These are phyloP conservation scores for Bolboschoenus planiculmis DNA, from an alignment of 176 grass and related monocot genomes.

Conservation along the genomic window DNA sequence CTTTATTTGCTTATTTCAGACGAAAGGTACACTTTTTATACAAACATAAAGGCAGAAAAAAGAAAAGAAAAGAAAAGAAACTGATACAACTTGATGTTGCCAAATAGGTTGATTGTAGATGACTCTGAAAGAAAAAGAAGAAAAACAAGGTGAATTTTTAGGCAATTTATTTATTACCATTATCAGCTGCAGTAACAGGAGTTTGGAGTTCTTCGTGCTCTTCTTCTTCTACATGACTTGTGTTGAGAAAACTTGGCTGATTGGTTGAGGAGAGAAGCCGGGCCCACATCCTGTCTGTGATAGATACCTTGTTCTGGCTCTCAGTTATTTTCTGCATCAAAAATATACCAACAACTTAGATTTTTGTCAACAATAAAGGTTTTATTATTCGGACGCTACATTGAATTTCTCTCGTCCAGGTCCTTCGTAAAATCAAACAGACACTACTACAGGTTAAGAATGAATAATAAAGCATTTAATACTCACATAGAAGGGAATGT, in stretches of 20 bases:
- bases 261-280: slow-evolving; percentile 88
- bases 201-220: slow-evolving; percentile 32
- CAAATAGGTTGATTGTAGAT: slow-evolving; percentile 1
- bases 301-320: slow-evolving; percentile 64
- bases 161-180: slow-evolving; percentile 12
- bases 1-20: slow-evolving; percentile 17
- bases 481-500: slow-evolving; percentile 89
- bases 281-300: slow-evolving; percentile 98
- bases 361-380: neutral
- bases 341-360: neutral
- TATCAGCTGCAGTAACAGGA: neutral
- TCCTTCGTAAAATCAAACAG: neutral
- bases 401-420: neutral
- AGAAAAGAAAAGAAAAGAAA: neutral
- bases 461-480: neutral
- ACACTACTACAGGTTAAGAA: neutral
- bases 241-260: slow-evolving; percentile 90
- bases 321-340: slow-evolving; percentile 67
- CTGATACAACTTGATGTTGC: slow-evolving; percentile 14
- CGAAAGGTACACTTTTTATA: neutral
- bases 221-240: slow-evolving; percentile 56
- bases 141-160: neutral
- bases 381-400: neutral
- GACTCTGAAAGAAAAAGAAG: neutral
- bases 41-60: neutral